A percentile compares a stretch with the other conserved stretches of the same genome.
Evolutionary conservation across 148 eudicot species (phyloP).

Genomic region (Nepenthes gracilis): DNA sequence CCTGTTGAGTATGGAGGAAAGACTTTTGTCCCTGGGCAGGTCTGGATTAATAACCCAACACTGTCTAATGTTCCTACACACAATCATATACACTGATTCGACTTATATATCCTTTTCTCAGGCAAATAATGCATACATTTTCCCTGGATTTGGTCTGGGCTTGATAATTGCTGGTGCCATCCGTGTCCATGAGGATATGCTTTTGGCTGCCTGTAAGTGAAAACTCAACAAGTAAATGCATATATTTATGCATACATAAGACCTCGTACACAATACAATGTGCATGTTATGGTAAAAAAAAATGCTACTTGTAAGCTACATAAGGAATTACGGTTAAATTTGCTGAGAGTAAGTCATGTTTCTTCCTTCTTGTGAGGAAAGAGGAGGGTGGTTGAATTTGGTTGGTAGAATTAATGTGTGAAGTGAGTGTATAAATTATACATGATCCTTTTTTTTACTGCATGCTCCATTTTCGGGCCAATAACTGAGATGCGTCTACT

Average conservation of each 20-base stretch:
- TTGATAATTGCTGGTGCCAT: slow-evolving; percentile 93
- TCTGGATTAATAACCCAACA: slow-evolving; percentile 5
- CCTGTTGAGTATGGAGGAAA: slow-evolving; percentile 70
- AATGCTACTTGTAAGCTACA: too few relatives aligned
- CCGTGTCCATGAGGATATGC: slow-evolving; percentile 99
- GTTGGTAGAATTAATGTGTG: too few relatives aligned
- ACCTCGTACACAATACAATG: too few relatives aligned
- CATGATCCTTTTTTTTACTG: too few relatives aligned
- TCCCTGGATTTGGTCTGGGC: slow-evolving; percentile 96
- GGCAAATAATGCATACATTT: slow-evolving; percentile 97
- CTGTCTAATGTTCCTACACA: neutral
- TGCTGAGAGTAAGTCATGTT: too few relatives aligned
- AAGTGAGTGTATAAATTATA: too few relatives aligned
- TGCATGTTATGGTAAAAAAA: too few relatives aligned
- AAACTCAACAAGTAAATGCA: neutral
- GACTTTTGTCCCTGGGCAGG: slow-evolving; percentile 77
- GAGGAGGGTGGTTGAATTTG: too few relatives aligned
- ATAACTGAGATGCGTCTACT: too few relatives aligned
- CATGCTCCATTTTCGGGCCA: too few relatives aligned
- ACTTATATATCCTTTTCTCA: slow-evolving; percentile 15
- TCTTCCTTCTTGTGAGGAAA: too few relatives aligned
- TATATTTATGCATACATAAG: neutral
- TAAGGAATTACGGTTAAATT: too few relatives aligned
- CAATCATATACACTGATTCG: slow-evolving; percentile 5
- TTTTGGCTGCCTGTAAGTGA: slow-evolving; percentile 90